Conservation (phyloP, 345 rosid species). For the Populus simonii region DNA sequence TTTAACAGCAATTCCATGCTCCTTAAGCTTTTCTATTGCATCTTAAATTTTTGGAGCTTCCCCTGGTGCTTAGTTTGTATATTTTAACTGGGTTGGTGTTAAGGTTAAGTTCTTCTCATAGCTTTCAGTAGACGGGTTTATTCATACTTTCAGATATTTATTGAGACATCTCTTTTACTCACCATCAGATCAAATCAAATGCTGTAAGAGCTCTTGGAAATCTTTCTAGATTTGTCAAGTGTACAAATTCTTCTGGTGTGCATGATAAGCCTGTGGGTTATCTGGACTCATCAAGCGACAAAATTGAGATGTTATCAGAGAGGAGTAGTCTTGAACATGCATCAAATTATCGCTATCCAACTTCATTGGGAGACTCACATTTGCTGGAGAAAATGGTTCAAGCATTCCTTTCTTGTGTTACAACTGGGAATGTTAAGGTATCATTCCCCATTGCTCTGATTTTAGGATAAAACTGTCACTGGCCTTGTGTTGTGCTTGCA, state of each 20-base stretch:
- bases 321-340: conserved; percentile 15
- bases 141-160: not conserved
- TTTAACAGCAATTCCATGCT: conserved; percentile 4
- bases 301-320: conserved; percentile 7
- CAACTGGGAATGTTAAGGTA: conserved; percentile 97
- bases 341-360: conserved; percentile 24
- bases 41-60: not conserved
- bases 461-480: not conserved
- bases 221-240: conserved; percentile 59
- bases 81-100: not conserved
- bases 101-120: not conserved
- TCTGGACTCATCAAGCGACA: conserved; percentile 18
- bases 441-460: not conserved
- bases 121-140: not conserved
- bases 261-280: conserved; percentile 27
- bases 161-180: not conserved
- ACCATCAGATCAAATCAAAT: conserved; percentile 64
- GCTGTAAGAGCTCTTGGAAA: conserved; percentile 91
- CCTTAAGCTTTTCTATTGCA: not conserved
- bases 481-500: not conserved
- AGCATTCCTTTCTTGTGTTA: conserved; percentile 91
- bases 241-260: conserved; percentile 27
- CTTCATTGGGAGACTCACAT: conserved; percentile 33
- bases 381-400: conserved; percentile 76
- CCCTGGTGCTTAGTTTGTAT: not conserved